Evolutionary conservation across 352 stramenopile genomes (phyloP).

Genomic region (Phytophthora tentaculata): DNA sequence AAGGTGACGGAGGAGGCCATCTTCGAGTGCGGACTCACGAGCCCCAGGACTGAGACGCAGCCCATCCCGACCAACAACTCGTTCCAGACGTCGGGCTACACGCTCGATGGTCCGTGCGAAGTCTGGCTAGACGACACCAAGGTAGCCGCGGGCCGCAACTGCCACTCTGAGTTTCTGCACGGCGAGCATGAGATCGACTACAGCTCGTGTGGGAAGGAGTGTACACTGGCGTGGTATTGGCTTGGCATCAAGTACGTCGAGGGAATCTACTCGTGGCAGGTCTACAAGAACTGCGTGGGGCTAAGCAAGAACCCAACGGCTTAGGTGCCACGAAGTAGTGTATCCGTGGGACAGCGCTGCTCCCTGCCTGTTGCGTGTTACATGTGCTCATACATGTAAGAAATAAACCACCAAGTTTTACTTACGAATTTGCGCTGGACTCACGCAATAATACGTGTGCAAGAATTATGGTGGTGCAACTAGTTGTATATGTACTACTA

Average conservation of each 20-base stretch:
- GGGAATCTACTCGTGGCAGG: constrained; percentile 63
- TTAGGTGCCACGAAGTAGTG: constrained; percentile 26
- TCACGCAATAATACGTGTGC: too few species aligned
- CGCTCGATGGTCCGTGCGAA: constrained; percentile 64
- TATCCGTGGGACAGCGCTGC: constrained; percentile 6
- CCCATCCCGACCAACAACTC: constrained; percentile 50
- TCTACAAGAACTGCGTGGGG: constrained; percentile 67
- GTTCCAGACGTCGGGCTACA: constrained; percentile 60
- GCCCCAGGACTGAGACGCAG: constrained; percentile 47
- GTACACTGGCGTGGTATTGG: constrained; percentile 63
- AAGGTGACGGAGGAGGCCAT: constrained; percentile 52
- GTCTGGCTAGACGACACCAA: constrained; percentile 62
- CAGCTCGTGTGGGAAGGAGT: constrained; percentile 47
- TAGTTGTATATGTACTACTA: too few species aligned
- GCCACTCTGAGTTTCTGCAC: constrained; percentile 44
- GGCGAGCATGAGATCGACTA: constrained; percentile 57
- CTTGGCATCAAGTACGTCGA: constrained; percentile 59
- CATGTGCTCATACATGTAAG: not conserved
- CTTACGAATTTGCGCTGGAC: not conserved
- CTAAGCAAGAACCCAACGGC: constrained; percentile 24
- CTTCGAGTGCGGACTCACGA: constrained; percentile 64
- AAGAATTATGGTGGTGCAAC: too few species aligned
- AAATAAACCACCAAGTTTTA: not conserved
- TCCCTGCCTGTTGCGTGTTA: constrained; percentile 33
- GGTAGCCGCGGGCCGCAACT: constrained; percentile 50